Conservation (phyloP, 2,329 filamentous ascomycete species). For the Mollisia scopiformis region DNA sequence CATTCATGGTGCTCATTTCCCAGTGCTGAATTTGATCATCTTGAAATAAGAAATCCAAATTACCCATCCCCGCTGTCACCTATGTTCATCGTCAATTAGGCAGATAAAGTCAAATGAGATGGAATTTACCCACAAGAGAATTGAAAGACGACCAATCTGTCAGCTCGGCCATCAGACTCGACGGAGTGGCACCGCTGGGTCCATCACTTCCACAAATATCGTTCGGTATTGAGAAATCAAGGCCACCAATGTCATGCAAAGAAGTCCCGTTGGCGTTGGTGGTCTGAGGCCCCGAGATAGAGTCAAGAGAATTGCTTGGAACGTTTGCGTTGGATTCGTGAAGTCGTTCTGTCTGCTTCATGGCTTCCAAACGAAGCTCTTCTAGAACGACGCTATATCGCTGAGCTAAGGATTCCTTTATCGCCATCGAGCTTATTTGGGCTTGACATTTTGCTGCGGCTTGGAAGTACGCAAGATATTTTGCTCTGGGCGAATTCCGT, state of each 20-base stretch:
- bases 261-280: neutral
- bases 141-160: slow-evolving; percentile 36
- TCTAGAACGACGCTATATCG: slow-evolving; percentile 47
- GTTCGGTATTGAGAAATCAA: neutral
- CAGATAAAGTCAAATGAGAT: neutral
- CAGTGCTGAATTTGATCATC: slow-evolving; percentile 15
- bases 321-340: neutral
- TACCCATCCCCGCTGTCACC: slow-evolving; percentile 25
- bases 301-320: neutral
- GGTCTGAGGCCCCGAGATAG: neutral
- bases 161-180: slow-evolving; percentile 25
- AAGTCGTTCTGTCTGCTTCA: slow-evolving; percentile 14
- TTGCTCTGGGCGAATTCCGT: slow-evolving; percentile 30
- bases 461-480: slow-evolving; percentile 38
- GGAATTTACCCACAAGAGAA: slow-evolving; percentile 28
- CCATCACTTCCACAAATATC: neutral
- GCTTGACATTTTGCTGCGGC: slow-evolving; percentile 44
- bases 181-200: slow-evolving; percentile 19
- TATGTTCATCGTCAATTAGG: neutral
- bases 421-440: slow-evolving; percentile 42
- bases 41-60: slow-evolving; percentile 20
- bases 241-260: neutral
- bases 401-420: slow-evolving; percentile 42
- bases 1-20: neutral
- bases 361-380: slow-evolving; percentile 37